Evolutionary conservation across 1,284 basidiomycete genomes (phyloP), one percentile per base, ranked within the genome.

Genomic region (Tylopilus sp.): DNA sequence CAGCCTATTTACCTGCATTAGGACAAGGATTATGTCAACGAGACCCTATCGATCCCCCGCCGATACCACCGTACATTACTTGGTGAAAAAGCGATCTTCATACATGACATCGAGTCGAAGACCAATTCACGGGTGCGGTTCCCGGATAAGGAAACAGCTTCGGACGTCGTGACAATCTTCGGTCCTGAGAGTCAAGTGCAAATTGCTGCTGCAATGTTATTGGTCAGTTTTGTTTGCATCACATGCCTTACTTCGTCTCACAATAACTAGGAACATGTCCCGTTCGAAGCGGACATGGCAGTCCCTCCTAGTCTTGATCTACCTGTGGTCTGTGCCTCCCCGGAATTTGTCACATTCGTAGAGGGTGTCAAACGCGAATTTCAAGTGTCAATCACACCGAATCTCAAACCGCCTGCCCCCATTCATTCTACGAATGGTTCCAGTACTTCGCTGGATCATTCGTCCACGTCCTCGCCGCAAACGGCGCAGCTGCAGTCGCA

Each of bases 121-220:
- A 98, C 95, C 15, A 97, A 95, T 69, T 98, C 92, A 44, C 83
- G 83, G 39, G 89, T 99, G 42, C 88, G 92, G 45, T 98, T 98
- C 81, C 95, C 96, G 5, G 92, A 95, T 74, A 95, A 94, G 71
- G 95, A 98, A 76, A 86, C 85, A 7, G 95, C 93, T 4, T 94
- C 90, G 41, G 94, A 96, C 64, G 78, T 92, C 29, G 90, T 99
- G 37, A 88, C 85, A 24, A 92, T 99, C 63, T 98, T 94, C 69
- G 96, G 96, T 2, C 96, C 96, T 19, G 95, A 98, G 71, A 92
- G 88, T 61, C 96, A 99, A 72, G 92, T 98, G 15, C 93, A 96
- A 71, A 95, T 98, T 62, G 94, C 96, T 28, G 91, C 91, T 22
- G 90, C 95, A 15, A 98, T 98, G 94, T 79, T 99, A 53, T 76